phyloP scores from a whole-genome alignment of 371 early-diverging fungal species.

The Haplosporangium sp. region DNA sequence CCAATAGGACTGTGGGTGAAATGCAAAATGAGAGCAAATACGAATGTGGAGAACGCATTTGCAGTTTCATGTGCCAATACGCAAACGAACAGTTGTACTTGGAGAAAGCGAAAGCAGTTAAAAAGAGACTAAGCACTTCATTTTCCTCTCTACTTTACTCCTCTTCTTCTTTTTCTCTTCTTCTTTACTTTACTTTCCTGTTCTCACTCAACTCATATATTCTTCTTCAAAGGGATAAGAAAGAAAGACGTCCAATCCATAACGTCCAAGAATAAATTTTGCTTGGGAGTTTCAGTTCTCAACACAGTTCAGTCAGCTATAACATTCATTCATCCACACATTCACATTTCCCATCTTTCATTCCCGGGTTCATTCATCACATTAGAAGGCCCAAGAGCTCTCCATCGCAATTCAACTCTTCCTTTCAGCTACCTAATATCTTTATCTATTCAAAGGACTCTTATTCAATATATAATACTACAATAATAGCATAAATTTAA shows the following conservation, averaged over 20 bases:
- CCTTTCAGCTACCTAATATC: no score
- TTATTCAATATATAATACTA: no score
- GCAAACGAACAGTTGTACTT: not conserved
- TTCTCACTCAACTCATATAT: not conserved
- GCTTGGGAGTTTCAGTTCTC: conserved; percentile 6
- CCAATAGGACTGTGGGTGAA: conserved; percentile 8
- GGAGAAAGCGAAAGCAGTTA: not conserved
- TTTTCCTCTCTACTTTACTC: not conserved
- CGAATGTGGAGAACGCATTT: not conserved
- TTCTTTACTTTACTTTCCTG: not conserved
- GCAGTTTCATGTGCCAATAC: conserved; percentile 1
- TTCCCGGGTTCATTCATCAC: no score
- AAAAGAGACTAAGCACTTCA: not conserved
- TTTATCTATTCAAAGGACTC: no score
- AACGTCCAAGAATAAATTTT: no score
- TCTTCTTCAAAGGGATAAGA: not conserved
- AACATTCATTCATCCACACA: no score
- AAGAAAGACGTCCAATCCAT: not conserved
- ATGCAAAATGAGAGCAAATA: not conserved
- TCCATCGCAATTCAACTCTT: no score
- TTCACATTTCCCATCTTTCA: no score
- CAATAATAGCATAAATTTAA: no score
- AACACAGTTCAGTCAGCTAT: no score
- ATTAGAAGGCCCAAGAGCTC: no score
- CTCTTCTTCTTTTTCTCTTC: not conserved